Base-by-base conservation (phyloP, 805 yeast genomes). In the Candida sithepensis region DNA sequence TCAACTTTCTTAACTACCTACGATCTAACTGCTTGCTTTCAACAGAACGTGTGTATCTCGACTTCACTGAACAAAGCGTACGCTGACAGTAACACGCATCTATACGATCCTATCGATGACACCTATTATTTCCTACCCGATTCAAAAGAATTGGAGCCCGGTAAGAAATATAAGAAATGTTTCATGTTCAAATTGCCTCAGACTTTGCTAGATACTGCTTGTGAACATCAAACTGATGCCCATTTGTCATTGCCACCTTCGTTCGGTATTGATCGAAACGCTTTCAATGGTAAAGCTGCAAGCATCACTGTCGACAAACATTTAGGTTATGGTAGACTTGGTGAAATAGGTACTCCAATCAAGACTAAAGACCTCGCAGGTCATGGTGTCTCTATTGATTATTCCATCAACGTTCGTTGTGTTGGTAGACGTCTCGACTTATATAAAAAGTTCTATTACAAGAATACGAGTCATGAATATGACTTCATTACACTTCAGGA, bases 151-250 rank as follows among this genome's bases (percentile, higher is more conserved):
- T 60, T 82, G 13, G 57, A 63, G 34, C 84, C 86, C 0, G 66
- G 74, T 19, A 59, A 53, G 1, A 73, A 67, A 45, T 75, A 78
- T 54, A 81, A 81, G 56, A 82, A 82, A 58, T 74, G 70, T 49
- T 79, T 82, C 57, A 71, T 75, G 22, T 82, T 82, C 58, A 76
- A 70, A 55, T 69, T 82, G 41, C 88, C 88, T 0, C 58, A 65
- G 16, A 69, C 67, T 48, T 63, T 81, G 38, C 60, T 82, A 13
- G 87, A 82, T 52, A 72, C 69, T 16, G 61, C 73, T 2, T 82
- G 87, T 54, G 65, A 70, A 5, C 75, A 78, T 47, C 68, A 65
- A 46, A 52, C 59, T 22, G 57, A 60, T 13, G 51, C 62, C 2
- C 77, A 72, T 50, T 56, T 50, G 62, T 52, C 53, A 37, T 50